These are phyloP conservation scores for Acephala macrosclerotiorum DNA, from an alignment of 2,329 filamentous ascomycete species.

Conservation along the genomic window DNA sequence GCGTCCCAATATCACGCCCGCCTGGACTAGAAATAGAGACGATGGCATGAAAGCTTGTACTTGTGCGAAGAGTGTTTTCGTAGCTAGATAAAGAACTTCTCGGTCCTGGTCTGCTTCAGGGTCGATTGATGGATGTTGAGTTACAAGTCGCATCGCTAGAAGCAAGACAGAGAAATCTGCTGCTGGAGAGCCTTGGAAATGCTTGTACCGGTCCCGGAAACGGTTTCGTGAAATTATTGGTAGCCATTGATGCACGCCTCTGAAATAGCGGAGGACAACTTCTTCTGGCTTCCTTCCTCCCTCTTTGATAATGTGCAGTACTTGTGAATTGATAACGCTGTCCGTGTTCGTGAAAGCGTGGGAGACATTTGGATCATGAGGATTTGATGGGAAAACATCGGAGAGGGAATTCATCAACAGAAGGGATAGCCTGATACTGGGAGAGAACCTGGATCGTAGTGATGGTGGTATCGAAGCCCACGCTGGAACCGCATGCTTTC, in stretches of 20 bases:
- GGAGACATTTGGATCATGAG: conserved; percentile 15
- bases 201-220: conserved; percentile 27
- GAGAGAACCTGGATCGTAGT: conserved; percentile 20
- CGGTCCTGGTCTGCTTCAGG: conserved; percentile 29
- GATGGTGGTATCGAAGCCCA: conserved; percentile 31
- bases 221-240: conserved; percentile 35
- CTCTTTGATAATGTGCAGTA: conserved; percentile 29
- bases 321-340: conserved; percentile 28
- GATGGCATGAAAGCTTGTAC: conserved; percentile 34
- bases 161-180: conserved; percentile 36
- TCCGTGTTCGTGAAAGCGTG: conserved; percentile 20
- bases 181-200: conserved; percentile 22
- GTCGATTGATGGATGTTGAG: conserved; percentile 31
- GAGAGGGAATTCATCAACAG: conserved; percentile 33
- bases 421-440: conserved; percentile 30
- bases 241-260: conserved; percentile 33
- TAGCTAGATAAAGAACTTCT: conserved; percentile 35
- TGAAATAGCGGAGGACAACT: conserved; percentile 30
- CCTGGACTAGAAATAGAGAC: conserved; percentile 33
- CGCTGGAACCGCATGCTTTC: conserved; percentile 19
- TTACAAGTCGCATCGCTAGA: conserved; percentile 33
- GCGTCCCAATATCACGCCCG: conserved; percentile 30
- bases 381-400: conserved; percentile 27
- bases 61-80: conserved; percentile 37
- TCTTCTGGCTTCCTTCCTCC: conserved; percentile 32